phyloP scores from a whole-genome alignment of 2,329 filamentous ascomycete genomes.

The Zymoseptoria pseudotritici region DNA sequence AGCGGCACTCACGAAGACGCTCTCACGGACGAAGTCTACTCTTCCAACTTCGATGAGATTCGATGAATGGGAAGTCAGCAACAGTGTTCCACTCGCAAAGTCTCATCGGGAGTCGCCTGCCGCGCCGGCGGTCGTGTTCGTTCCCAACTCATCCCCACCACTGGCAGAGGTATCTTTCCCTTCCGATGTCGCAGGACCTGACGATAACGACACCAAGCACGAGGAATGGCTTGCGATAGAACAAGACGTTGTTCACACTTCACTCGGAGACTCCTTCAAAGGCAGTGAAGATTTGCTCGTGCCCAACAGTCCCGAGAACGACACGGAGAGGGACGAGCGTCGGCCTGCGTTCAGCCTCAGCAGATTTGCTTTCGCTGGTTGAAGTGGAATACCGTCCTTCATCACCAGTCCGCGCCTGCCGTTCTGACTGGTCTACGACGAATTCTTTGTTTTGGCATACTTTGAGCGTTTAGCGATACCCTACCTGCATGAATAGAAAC shows the following conservation, averaged over 20 bases:
- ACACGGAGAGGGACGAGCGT: slow-evolving; percentile 29
- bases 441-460: neutral
- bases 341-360: slow-evolving; percentile 32
- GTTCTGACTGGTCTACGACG: neutral
- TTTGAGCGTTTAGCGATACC: slow-evolving; percentile 1
- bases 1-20: slow-evolving; percentile 3
- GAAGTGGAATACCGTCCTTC: neutral
- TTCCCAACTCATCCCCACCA: slow-evolving; percentile 13
- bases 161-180: slow-evolving; percentile 7
- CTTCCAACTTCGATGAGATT: neutral
- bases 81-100: neutral
- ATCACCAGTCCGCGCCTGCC: neutral
- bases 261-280: slow-evolving; percentile 18
- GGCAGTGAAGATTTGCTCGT: slow-evolving; percentile 44
- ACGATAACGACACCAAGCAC: slow-evolving; percentile 15
- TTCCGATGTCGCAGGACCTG: slow-evolving; percentile 16
- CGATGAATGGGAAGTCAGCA: neutral
- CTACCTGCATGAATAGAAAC: neutral
- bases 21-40: slow-evolving; percentile 9
- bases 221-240: slow-evolving; percentile 22
- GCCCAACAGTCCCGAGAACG: slow-evolving; percentile 37
- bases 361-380: slow-evolving; percentile 32
- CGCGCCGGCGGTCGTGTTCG: neutral
- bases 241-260: slow-evolving; percentile 1
- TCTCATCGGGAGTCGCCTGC: neutral